Evolutionary conservation across 345 rosid genomes (phyloP), one percentile per base, ranked within the genome.

Genomic region (Syzygium aqueum): DNA sequence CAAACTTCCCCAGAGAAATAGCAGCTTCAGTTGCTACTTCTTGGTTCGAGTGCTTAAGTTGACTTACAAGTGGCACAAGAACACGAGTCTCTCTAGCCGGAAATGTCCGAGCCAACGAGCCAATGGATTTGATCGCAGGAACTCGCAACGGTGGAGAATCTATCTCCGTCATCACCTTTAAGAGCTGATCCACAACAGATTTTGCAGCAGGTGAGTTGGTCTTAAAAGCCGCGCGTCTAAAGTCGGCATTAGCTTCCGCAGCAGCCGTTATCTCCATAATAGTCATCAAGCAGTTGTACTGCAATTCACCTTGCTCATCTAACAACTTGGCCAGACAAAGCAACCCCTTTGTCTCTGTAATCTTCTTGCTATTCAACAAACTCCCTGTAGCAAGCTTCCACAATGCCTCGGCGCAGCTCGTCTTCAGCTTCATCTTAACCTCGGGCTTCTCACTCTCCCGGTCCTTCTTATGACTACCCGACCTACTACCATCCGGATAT

Each of bases 21-120:
- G 88, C 83, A 5, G 90, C 88, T 51, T 88, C 90, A 30, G 86
- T 51, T n/a, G 67, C 51, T 19, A 88, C 86, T 54, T 86, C 86
- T 27, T 85, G 88, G 53, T 86, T 46, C 65, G 51, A 25, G 27
- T 86, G 86, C 57, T 84, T 73, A 17, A 88, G 86, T 9, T 77
- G 86, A 54, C 37, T 86, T 84, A 88, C 90, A 22, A 88, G 86
- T 17, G 90, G 90, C 28, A 77, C 86, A 50, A 88, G 84, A 61
- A 88, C 86, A 25, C 88, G 50, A 2, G 77, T 86, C 73, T 88
- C 90, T 13, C 87, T 86, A 17, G 90, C 88, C 17, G 87, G 84
- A 49, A 88, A 88, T 63, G 90, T 88, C 86, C 90, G 86, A 3
- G 90, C 90, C 30, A 88, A 40, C 46, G 84, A 78, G n/a, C 90